These are phyloP conservation scores for Pisolithus orientalis DNA, from an alignment of 768 basidiomycete genomes.

Conservation along the genomic window DNA sequence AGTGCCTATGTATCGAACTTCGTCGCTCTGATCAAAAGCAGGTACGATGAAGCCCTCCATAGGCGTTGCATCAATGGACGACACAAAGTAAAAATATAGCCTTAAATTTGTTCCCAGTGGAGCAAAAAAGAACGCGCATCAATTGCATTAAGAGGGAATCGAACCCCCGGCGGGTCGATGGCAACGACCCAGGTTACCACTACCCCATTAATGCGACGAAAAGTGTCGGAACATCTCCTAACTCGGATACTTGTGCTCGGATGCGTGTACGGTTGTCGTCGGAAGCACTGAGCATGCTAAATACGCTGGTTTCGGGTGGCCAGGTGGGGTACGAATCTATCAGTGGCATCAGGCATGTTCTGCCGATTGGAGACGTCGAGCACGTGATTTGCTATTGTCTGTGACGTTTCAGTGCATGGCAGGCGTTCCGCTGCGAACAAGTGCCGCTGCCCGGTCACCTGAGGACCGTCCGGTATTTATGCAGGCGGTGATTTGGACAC, in stretches of 20 bases:
- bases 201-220: conserved; percentile 26
- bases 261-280: not conserved
- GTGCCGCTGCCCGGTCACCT: not conserved
- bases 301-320: not conserved
- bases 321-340: too few relatives aligned
- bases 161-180: conserved; percentile 70
- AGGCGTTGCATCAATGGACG: too few relatives aligned
- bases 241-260: too few relatives aligned
- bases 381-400: not conserved
- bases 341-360: too few relatives aligned
- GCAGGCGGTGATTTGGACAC: not conserved
- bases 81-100: too few relatives aligned
- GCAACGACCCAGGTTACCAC: conserved; percentile 31
- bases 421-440: not conserved
- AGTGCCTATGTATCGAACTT: too few relatives aligned
- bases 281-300: not conserved
- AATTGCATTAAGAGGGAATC: conserved; percentile 69
- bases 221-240: not conserved
- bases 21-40: too few relatives aligned
- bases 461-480: not conserved
- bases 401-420: not conserved
- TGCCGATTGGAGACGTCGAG: not conserved
- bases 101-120: not conserved
- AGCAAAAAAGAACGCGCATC: not conserved
- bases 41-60: too few relatives aligned